phyloP scores from a whole-genome alignment of 495 filamentous ascomycete species.

The Aspergillus taichungensis region DNA sequence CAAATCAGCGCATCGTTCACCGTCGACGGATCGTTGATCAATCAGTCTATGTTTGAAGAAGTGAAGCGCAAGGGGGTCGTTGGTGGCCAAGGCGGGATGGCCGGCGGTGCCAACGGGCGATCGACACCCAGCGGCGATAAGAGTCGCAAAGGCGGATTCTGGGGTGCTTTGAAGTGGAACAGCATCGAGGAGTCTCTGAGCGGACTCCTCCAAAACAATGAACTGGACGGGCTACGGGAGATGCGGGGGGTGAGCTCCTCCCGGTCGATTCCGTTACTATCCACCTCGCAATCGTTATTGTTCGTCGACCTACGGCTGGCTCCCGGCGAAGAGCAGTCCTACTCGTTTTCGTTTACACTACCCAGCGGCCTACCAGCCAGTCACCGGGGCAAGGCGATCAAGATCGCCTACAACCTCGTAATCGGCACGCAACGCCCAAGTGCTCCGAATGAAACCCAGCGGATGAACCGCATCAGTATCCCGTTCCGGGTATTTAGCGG shows the following conservation, averaged over 20 bases:
- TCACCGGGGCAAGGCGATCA: conserved; percentile 88
- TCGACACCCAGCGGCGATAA: conserved; percentile 42
- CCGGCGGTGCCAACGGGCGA: conserved; percentile 45
- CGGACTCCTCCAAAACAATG: conserved; percentile 73
- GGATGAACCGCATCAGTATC: conserved; percentile 82
- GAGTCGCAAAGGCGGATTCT: conserved; percentile 65
- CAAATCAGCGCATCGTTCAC: conserved; percentile 91
- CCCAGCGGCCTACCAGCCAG: conserved; percentile 82
- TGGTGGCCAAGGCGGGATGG: conserved; percentile 70
- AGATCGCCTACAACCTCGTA: conserved; percentile 82
- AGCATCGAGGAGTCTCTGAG: conserved; percentile 80
- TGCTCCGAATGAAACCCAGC: conserved; percentile 62
- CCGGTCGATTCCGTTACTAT: conserved; percentile 77
- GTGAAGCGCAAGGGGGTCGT: conserved; percentile 91
- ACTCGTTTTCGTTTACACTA: conserved; percentile 74
- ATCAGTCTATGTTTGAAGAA: conserved; percentile 84
- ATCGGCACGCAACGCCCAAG: conserved; percentile 88
- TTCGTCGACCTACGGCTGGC: conserved; percentile 86
- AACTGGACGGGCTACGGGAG: conserved; percentile 86
- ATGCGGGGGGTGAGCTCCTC: conserved; percentile 78
- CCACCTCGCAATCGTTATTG: conserved; percentile 92
- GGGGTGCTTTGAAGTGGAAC: conserved; percentile 82
- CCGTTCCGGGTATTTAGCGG: conserved; percentile 92
- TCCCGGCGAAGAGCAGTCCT: conserved; percentile 84
- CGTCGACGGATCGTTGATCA: conserved; percentile 82